These are phyloP conservation scores for Puccinia novopanici DNA, from an alignment of 1,284 basidiomycete species.

Conservation along the genomic window DNA sequence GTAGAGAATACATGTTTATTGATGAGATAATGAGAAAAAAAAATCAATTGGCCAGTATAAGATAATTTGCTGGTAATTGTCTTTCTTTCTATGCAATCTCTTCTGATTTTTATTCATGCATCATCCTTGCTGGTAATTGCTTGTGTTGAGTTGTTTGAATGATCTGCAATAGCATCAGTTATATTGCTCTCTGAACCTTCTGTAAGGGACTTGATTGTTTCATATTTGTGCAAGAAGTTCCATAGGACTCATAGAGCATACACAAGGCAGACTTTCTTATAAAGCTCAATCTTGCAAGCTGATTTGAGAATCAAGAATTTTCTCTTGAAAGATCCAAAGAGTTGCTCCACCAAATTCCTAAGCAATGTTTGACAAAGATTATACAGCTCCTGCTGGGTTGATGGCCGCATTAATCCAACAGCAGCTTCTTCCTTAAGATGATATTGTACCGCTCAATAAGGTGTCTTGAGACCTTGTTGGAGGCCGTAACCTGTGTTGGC, in stretches of 20 bases:
- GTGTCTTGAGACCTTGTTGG: too few species aligned
- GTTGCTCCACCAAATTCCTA: not conserved
- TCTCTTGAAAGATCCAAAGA: constrained; percentile 4
- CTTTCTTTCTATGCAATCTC: too few species aligned
- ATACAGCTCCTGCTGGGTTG: not conserved
- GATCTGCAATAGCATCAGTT: not conserved
- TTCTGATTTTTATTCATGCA: too few species aligned
- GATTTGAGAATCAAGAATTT: too few species aligned
- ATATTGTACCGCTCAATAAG: too few species aligned
- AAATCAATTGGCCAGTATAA: too few species aligned
- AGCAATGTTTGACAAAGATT: not conserved
- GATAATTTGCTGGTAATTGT: too few species aligned
- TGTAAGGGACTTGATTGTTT: not conserved
- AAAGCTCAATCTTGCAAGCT: not conserved
- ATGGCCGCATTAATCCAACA: not conserved
- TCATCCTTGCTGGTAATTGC: too few species aligned
- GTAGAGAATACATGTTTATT: too few species aligned
- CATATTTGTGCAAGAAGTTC: not conserved
- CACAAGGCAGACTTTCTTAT: not conserved
- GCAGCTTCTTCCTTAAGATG: not conserved
- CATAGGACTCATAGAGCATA: not conserved
- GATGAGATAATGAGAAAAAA: too few species aligned
- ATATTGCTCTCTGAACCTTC: not conserved
- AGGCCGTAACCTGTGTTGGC: too few species aligned
- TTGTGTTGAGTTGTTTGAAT: not conserved